Evolutionary conservation across 192 early-diverging fungal genomes (phyloP), one percentile per base, ranked within the genome.

Genomic region (Irineochytrium annulatum): DNA sequence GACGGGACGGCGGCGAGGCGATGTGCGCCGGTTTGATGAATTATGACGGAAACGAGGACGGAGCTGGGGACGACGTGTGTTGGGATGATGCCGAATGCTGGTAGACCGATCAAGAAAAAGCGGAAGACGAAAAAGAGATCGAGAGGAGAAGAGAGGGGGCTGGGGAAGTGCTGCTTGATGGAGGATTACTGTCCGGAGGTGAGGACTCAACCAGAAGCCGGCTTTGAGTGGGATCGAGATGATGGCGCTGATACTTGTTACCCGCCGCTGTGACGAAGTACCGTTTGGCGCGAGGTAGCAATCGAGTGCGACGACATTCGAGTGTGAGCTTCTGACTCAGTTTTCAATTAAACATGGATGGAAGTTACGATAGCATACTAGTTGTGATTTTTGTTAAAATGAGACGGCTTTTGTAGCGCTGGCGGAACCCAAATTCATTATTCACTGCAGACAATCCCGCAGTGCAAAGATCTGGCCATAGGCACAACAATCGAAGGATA

Each of bases 251-350:
- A 51, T 57, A 53, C 31, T 22, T 62, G 87, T 93, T 94, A 44
- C 93, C 93, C 33, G 95, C 95, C 62, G 87, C 89, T 26, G 87
- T 95, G 13, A 93, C 92, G 11, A 94, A 98, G 65, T 93, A 98
- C 67, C 93, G 94, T 62, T 67, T 93, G 11, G 73, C 79, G 52
- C 70, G 79, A 39, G 82, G 87, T n/a, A 14, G 91, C 89, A n/a
- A 86, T 91, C 55, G 81, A 87, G 35, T 89, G 85, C 55, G 83
- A 88, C 54, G 90, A 93, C 73, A 73, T 85, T 29, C 65, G 90
- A 46, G 75, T 91, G 84, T 73, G n/a, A 19, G 53, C 22, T 16
- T 51, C n/a, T 8, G 24, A 51, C 8, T 16, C 11, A 24, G 48
- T 11, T 16, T 20, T 16, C 11, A 26, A 16, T 51, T 8, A 26